Evolutionary conservation across 129 eudicot species (phyloP), one percentile per base, ranked within the genome.

Genomic region (Rutidosis leptorrhynchoides): DNA sequence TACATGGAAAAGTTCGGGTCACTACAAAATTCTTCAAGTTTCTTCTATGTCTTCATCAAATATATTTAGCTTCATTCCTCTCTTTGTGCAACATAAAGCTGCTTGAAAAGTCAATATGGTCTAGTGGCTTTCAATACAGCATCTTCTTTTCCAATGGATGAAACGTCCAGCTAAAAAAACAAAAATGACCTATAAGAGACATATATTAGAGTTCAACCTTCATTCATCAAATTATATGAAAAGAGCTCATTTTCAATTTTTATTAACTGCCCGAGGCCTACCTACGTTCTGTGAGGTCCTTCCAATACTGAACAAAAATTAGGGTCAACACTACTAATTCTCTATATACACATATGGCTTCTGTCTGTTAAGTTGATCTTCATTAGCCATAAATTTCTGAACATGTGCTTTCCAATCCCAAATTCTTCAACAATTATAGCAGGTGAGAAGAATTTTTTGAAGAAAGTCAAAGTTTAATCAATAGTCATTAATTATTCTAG

Each of bases 11-110:
- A n/a, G n/a, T n/a, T n/a, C n/a, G n/a, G n/a, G n/a, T n/a, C n/a
- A n/a, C n/a, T n/a, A n/a, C n/a, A n/a, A n/a, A n/a, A 93, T 70
- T 93, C 99, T 79, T 89, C 95, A 72, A 93, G 88, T 80, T 93
- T 89, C 82, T 86, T 89, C 99, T 89, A 85, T 69, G 82, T 93
- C 73, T 86, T 93, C 46, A 80, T 88, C 42, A 93, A 84, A 48
- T 84, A 77, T 81, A 88, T 72, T 89, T 96, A 54, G 85, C 92
- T 79, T 88, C 95, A 69, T 81, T 93, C 74, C 99, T 84, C 76
- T 93, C 99, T 4, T 79, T 87, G 77, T 87, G 82, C 73, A 93
- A 74, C 77, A 80, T 80, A 77, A 10, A 95, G 89, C 37, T 93
- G 84, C 73, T 87, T 93, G 96, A 69, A 82, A 82, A 63, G 74